Conservation (phyloP, 1,284 basidiomycete genomes). For the Inonotus hispidus region DNA sequence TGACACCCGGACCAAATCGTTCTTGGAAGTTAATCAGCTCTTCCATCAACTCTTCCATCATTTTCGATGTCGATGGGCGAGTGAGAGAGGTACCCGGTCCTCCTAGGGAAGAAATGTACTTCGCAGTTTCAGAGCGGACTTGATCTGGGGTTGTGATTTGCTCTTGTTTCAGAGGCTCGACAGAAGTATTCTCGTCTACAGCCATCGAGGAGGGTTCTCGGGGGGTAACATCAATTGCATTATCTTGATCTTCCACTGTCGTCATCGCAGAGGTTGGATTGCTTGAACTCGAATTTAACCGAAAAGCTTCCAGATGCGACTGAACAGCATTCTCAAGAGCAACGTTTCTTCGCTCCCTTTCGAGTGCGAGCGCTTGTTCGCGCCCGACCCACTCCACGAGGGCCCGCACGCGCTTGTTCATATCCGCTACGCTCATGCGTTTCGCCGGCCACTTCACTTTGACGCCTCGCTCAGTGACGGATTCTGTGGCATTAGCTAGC, state of each 20-base stretch:
- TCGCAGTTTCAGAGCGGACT: slow-evolving; percentile 6
- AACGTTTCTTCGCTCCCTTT: slow-evolving; percentile 64
- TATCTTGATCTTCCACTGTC: background rate
- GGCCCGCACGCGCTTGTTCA: slow-evolving; percentile 92
- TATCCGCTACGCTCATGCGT: slow-evolving; percentile 90
- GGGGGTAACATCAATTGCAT: slow-evolving; percentile 21
- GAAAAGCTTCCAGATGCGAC: background rate
- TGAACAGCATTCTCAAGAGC: slow-evolving; percentile 43
- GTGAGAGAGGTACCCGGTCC: background rate
- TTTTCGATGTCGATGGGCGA: slow-evolving; percentile 54
- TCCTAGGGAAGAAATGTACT: background rate
- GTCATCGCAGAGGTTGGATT: background rate
- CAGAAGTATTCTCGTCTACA: slow-evolving; percentile 12
- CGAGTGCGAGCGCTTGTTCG: slow-evolving; percentile 72
- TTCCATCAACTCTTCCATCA: slow-evolving; percentile 86
- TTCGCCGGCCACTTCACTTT: slow-evolving; percentile 94
- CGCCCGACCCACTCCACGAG: slow-evolving; percentile 91
- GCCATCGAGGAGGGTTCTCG: background rate
- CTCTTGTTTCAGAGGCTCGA: slow-evolving; percentile 24
- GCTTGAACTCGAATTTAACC: too few relatives aligned
- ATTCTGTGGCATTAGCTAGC: slow-evolving; percentile 9
- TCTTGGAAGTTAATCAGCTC: slow-evolving; percentile 86
- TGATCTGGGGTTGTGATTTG: slow-evolving; percentile 16
- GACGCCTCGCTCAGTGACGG: slow-evolving; percentile 70
- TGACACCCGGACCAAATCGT: slow-evolving; percentile 61